phyloP scores from a whole-genome alignment of 2,329 filamentous ascomycete species.

The Aspergillus brunneoviolaceus region DNA sequence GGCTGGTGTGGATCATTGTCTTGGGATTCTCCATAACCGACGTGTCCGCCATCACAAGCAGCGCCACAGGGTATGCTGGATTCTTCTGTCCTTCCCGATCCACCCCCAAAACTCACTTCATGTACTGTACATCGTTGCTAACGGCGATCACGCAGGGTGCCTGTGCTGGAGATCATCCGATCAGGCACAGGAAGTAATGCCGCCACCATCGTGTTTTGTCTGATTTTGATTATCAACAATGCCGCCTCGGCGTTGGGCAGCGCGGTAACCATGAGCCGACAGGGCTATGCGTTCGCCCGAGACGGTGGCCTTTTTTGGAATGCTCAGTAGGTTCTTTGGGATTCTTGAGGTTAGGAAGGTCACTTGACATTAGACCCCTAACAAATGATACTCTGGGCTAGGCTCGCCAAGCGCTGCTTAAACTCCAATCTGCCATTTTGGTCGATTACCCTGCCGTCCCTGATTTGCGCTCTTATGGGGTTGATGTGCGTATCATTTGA shows the following conservation, averaged over 20 bases:
- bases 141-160: too few species aligned
- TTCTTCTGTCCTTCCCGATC: too few species aligned
- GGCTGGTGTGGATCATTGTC: too few species aligned
- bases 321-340: not conserved
- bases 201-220: not conserved
- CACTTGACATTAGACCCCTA: too few species aligned
- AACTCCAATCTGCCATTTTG: not conserved
- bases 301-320: not conserved
- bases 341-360: too few species aligned
- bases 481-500: not conserved
- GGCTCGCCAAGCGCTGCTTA: not conserved
- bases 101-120: too few species aligned
- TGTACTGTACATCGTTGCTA: too few species aligned
- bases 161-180: not conserved
- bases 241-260: not conserved
- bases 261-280: not conserved
- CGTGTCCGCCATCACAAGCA: too few species aligned
- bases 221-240: not conserved
- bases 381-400: not conserved
- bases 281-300: not conserved
- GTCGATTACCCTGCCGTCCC: not conserved
- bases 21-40: too few species aligned
- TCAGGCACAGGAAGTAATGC: not conserved
- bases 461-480: not conserved
- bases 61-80: too few species aligned